These are phyloP conservation scores for Claviceps capensis DNA, from an alignment of 2,329 filamentous ascomycete species.

Conservation along the genomic window DNA sequence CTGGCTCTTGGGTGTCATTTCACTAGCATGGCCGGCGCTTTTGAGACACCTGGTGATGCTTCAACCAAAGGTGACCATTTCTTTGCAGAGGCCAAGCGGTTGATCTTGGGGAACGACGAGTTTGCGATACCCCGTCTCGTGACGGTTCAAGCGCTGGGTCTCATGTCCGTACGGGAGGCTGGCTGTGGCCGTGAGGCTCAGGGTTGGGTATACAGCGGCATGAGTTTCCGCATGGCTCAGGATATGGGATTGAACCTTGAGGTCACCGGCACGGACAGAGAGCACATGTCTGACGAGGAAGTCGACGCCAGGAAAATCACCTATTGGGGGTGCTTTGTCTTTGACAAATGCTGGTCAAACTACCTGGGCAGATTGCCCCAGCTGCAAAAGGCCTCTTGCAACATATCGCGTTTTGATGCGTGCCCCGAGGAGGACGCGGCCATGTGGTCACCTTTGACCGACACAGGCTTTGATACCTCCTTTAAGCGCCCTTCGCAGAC, in stretches of 20 bases:
- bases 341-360: constrained; percentile 98
- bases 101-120: constrained; percentile 84
- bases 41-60: constrained; percentile 56
- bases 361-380: constrained; percentile 88
- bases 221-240: constrained; percentile 95
- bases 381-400: constrained; percentile 64
- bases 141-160: constrained; percentile 81
- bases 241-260: constrained; percentile 88
- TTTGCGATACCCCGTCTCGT: constrained; percentile 80
- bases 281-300: constrained; percentile 61
- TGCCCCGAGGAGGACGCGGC: constrained; percentile 80
- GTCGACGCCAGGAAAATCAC: constrained; percentile 82
- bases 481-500: constrained; percentile 71
- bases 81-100: constrained; percentile 80
- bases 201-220: constrained; percentile 96
- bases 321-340: constrained; percentile 96
- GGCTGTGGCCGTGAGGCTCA: constrained; percentile 89
- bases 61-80: constrained; percentile 91
- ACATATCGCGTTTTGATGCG: constrained; percentile 78
- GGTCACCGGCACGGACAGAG: constrained; percentile 48
- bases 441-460: constrained; percentile 78
- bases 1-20: constrained; percentile 89
- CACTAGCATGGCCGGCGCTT: constrained; percentile 60
- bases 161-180: constrained; percentile 94
- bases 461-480: constrained; percentile 60